Base-by-base conservation (phyloP, 495 filamentous ascomycete species). In the Penicillium canescens region DNA sequence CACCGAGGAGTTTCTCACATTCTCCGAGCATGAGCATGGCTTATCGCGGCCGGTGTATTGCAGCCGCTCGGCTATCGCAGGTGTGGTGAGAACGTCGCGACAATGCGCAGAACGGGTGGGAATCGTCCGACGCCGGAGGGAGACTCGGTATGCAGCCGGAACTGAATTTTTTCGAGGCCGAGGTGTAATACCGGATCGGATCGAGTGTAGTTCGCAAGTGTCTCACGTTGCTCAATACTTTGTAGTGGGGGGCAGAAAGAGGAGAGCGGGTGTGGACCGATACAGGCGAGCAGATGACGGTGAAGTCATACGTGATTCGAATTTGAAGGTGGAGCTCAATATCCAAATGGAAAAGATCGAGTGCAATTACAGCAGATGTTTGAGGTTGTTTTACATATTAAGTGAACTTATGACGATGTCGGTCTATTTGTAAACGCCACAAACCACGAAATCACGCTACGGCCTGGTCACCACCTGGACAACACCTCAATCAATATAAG, bases 1-100 rank as follows among this genome's bases (percentile, higher is more conserved):
- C 79, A 70, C 88, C 90, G 67, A 97, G 87, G 67, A 85, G 82
- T 71, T 74, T 86, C 80, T 95, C 91, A 74, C 87, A 85, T 50
- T 85, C 85, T 56, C 86, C 83, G 74, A 89, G 78, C 70, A 77
- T 69, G 65, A 64, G 62, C 64, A 67, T 67, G 64, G 49, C 57
- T 67, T 58, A 40, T 42, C 12, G 21, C 20, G 44, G 37, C 21
- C 20, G 23, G 20, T 5, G 10, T 46, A 12, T 31, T 49, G 35
- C 34, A 47, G 57, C 51, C 58, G 47, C 55, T 55, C 55, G 47
- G 35, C 51, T 62, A 46, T 57, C 54, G 54, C 55, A 45, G 33
- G 47, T 46, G 47, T 31, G 36, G 45, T 50, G 55, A 57, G 49
- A 26, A 36, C 21, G 59, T 54, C 57, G 57, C 63, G 49, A 46